Conservation (phyloP, 73 alveolate genomes). For the Blepharisma stoltei region DNA sequence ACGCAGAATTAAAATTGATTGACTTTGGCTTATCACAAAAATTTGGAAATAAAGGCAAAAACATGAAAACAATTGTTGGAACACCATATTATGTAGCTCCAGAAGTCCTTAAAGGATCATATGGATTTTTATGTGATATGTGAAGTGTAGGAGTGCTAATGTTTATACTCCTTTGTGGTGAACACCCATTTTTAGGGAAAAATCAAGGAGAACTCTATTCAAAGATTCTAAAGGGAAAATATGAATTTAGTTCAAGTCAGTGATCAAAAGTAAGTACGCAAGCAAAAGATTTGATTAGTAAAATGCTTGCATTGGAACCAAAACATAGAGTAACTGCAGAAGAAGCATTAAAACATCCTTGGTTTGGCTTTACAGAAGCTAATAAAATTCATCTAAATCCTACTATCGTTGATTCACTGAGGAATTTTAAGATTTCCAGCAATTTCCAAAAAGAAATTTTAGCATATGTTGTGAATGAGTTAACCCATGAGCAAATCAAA, state of each 20-base stretch:
- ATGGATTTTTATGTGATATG: conserved; percentile 48
- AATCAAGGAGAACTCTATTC: conserved; percentile 33
- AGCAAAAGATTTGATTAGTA: conserved; percentile 51
- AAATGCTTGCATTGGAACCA: conserved; percentile 41
- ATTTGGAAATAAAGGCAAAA: background rate
- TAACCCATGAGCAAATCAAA: background rate
- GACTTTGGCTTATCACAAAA: conserved; percentile 12
- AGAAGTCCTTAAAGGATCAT: conserved; percentile 44
- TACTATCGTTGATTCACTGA: too few species aligned
- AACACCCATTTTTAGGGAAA: conserved; percentile 46
- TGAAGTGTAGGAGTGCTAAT: conserved; percentile 48
- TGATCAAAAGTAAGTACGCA: conserved; percentile 41
- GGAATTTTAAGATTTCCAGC: too few species aligned
- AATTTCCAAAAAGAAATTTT: too few species aligned
- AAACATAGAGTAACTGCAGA: conserved; percentile 54
- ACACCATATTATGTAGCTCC: conserved; percentile 57
- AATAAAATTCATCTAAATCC: too few species aligned
- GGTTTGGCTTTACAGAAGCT: conserved; percentile 16
- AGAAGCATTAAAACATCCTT: conserved; percentile 50
- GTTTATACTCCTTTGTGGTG: conserved; percentile 42
- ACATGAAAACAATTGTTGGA: conserved; percentile 31
- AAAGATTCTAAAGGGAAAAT: conserved; percentile 15
- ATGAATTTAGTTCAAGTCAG: conserved; percentile 36
- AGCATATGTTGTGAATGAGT: background rate
- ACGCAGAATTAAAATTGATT: conserved; percentile 7